Evolutionary conservation across 2,329 filamentous ascomycete species (phyloP).

Genomic region (Xylariales sp.): DNA sequence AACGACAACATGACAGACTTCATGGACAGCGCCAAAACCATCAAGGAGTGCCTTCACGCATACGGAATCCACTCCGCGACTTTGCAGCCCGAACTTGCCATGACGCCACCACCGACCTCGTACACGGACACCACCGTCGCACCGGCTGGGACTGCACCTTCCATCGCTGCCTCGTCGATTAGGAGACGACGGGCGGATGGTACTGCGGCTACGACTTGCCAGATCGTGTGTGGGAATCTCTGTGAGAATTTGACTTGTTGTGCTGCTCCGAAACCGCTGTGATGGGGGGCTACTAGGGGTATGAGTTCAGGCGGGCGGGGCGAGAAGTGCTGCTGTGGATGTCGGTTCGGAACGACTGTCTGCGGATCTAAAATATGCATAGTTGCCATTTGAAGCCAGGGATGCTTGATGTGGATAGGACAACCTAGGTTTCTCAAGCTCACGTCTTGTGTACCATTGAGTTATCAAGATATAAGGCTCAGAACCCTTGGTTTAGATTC

Average conservation of each 20-base stretch:
- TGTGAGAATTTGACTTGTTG: conserved; percentile 27
- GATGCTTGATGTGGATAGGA: too few relatives aligned
- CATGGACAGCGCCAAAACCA: conserved; percentile 53
- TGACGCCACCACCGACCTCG: conserved; percentile 7
- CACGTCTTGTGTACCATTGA: too few relatives aligned
- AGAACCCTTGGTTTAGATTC: too few relatives aligned
- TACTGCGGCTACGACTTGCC: conserved; percentile 20
- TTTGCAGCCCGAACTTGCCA: conserved; percentile 57
- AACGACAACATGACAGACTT: conserved; percentile 54
- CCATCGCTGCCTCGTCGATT: conserved; percentile 20
- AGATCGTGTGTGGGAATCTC: conserved; percentile 26
- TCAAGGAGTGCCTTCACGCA: conserved; percentile 65
- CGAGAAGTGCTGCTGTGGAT: too few relatives aligned
- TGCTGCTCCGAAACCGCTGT: conserved; percentile 13
- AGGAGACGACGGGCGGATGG: conserved; percentile 22
- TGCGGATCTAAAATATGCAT: too few relatives aligned
- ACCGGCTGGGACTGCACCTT: neutral
- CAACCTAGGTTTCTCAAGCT: too few relatives aligned
- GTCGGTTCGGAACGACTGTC: too few relatives aligned
- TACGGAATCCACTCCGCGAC: conserved; percentile 71
- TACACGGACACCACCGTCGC: neutral
- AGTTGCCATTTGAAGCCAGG: too few relatives aligned
- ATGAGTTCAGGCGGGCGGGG: too few relatives aligned
- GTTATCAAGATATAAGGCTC: too few relatives aligned
- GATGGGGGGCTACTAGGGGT: neutral